Evolutionary conservation across 306 rosid species (phyloP).

Genomic region (Begonia fuchsioides): DNA sequence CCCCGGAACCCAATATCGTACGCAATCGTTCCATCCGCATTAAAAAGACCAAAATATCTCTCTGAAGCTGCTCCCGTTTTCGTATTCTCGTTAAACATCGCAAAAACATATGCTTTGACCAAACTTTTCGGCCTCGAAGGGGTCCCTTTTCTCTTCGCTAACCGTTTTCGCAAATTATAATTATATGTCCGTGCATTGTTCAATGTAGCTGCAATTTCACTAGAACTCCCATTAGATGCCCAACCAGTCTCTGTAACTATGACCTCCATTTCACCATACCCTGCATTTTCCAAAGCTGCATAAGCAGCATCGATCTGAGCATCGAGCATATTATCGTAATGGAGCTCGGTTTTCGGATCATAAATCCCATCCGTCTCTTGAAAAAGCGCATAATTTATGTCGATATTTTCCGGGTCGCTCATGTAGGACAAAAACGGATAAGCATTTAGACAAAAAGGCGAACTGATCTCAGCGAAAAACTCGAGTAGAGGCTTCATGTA

Average conservation of each 20-base stretch:
- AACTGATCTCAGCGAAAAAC: conserved; percentile 66
- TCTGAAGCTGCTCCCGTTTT: conserved; percentile 67
- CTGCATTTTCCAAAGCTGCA: conserved; percentile 75
- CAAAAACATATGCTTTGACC: conserved; percentile 79
- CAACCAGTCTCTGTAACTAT: conserved; percentile 92
- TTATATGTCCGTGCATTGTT: conserved; percentile 76
- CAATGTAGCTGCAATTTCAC: conserved; percentile 55
- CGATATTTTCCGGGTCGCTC: conserved; percentile 53
- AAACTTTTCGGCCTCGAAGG: conserved; percentile 69
- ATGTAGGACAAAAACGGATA: conserved; percentile 67
- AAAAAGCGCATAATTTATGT: conserved; percentile 87
- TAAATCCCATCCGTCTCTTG: conserved; percentile 48
- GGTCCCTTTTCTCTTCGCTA: conserved; percentile 90
- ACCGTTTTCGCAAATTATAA: conserved; percentile 77
- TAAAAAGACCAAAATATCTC: conserved; percentile 75
- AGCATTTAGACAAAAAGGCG: conserved; percentile 93
- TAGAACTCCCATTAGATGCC: conserved; percentile 69
- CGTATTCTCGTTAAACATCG: conserved; percentile 62
- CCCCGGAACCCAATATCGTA: conserved; percentile 87
- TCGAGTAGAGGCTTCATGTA: conserved; percentile 82
- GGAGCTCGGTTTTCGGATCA: conserved; percentile 54
- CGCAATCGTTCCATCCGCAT: conserved; percentile 84
- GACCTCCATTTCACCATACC: conserved; percentile 70
- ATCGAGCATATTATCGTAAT: conserved; percentile 95
- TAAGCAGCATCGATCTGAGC: conserved; percentile 96